These are phyloP conservation scores for Maudiozyma saulgeensis DNA, from an alignment of 805 yeast genomes.

Conservation along the genomic window DNA sequence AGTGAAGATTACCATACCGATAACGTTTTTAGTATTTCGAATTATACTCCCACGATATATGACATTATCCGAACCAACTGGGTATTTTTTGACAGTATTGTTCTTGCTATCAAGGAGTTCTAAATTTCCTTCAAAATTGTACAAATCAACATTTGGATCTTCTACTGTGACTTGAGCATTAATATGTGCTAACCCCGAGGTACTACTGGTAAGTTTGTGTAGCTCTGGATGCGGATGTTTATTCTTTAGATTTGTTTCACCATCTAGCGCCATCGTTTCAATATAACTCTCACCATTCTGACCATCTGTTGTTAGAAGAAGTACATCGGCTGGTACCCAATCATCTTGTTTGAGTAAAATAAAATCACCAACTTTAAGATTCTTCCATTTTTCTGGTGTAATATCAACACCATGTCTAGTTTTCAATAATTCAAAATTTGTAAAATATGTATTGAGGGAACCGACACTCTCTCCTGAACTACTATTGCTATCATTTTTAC, in stretches of 20 bases:
- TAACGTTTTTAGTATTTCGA: conserved; percentile 65
- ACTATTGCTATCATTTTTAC: neutral
- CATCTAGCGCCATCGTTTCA: conserved; percentile 97
- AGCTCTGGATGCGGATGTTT: conserved; percentile 59
- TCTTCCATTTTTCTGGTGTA: conserved; percentile 49
- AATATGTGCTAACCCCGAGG: conserved; percentile 40
- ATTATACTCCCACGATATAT: conserved; percentile 83
- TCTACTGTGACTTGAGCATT: conserved; percentile 57
- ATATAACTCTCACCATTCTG: conserved; percentile 57
- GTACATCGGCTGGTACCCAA: conserved; percentile 88
- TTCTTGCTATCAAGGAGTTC: conserved; percentile 30
- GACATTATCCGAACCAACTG: conserved; percentile 76
- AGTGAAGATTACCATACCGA: conserved; percentile 81
- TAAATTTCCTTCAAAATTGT: conserved; percentile 80
- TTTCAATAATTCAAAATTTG: conserved; percentile 13
- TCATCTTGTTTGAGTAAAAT: conserved; percentile 68
- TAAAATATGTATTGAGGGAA: conserved; percentile 12
- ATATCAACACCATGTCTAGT: conserved; percentile 17
- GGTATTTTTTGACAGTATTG: conserved; percentile 34
- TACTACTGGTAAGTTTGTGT: conserved; percentile 40
- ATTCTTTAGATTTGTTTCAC: conserved; percentile 86
- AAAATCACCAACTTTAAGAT: conserved; percentile 81
- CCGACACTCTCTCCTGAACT: neutral
- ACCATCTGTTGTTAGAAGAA: conserved; percentile 58
- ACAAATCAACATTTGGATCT: conserved; percentile 86